Conservation (phyloP, 345 rosid species). For the Eucalyptus coolabah region DNA sequence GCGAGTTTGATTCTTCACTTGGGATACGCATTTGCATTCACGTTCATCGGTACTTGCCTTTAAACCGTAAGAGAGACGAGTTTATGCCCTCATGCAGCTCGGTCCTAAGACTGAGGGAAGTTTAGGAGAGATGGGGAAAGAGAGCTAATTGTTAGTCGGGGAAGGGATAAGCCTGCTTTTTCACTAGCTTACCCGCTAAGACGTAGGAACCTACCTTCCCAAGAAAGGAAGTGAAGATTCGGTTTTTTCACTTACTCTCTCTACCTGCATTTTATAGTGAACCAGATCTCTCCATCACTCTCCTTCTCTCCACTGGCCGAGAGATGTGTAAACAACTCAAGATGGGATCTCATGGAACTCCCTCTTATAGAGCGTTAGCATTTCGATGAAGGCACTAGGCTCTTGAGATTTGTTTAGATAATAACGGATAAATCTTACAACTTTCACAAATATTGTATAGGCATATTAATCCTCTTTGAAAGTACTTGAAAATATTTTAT, state of each 20-base stretch:
- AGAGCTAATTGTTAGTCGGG: not conserved
- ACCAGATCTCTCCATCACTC: not conserved
- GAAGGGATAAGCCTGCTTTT: not conserved
- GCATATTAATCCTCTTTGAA: not conserved
- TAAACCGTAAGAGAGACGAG: not conserved
- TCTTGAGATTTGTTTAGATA: not conserved
- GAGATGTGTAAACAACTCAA: not conserved
- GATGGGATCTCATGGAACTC: not conserved
- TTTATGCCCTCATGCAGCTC: slow-evolving; percentile 1
- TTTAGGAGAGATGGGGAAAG: slow-evolving; percentile 7
- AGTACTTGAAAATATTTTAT: not conserved
- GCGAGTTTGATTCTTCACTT: not conserved
- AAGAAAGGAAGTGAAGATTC: not conserved
- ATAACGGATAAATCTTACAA: not conserved
- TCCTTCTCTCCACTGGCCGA: not conserved
- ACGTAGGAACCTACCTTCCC: not conserved
- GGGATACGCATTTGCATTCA: not conserved
- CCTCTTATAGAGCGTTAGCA: not conserved
- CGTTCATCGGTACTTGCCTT: not conserved
- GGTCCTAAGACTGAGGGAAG: not conserved
- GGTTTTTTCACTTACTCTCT: not conserved
- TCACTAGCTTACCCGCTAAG: not conserved
- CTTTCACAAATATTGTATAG: not conserved
- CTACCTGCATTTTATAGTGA: not conserved
- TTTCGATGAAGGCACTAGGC: not conserved